Percentiles rank a stretch among this genome's conserved stretches.
Conservation (phyloP, 169 alveolate species). For the Perkinsus marinus region DNA sequence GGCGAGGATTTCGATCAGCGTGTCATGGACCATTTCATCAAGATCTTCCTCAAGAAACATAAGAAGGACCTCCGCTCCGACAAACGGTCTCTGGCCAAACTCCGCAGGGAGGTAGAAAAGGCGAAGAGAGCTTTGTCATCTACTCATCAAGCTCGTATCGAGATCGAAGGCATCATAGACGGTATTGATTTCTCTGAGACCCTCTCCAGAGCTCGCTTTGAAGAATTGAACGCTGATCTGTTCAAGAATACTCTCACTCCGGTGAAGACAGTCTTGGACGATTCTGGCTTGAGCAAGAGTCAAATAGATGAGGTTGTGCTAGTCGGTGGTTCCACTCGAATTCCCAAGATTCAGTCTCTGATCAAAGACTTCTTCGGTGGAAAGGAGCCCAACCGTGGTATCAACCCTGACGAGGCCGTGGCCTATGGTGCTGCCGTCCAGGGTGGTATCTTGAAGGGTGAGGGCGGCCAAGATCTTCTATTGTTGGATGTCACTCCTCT, state of each 20-base stretch:
- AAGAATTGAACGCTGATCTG: slow-evolving; percentile 72
- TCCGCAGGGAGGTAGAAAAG: slow-evolving; percentile 91
- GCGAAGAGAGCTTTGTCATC: slow-evolving; percentile 90
- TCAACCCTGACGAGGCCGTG: slow-evolving; percentile 89
- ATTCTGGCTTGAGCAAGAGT: slow-evolving; percentile 66
- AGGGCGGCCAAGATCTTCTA: slow-evolving; percentile 76
- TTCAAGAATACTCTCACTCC: slow-evolving; percentile 79
- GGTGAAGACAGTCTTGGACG: slow-evolving; percentile 74
- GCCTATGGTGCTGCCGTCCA: slow-evolving; percentile 93
- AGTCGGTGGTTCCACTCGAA: slow-evolving; percentile 90
- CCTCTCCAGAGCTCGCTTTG: slow-evolving; percentile 86
- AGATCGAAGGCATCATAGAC: slow-evolving; percentile 78
- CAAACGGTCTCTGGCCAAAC: slow-evolving; percentile 87
- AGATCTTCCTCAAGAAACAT: slow-evolving; percentile 77
- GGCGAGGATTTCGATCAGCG: too few relatives aligned
- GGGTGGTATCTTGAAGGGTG: slow-evolving; percentile 83
- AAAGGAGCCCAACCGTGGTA: too few relatives aligned
- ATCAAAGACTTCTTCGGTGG: slow-evolving; percentile 81
- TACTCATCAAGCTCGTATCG: slow-evolving; percentile 43
- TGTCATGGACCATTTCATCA: slow-evolving; percentile 88
- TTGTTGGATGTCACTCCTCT: too few relatives aligned
- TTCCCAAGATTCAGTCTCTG: slow-evolving; percentile 77
- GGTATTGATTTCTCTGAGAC: slow-evolving; percentile 79
- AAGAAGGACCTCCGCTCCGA: slow-evolving; percentile 75
- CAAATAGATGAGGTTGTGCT: slow-evolving; percentile 81